Conservation (phyloP, 2,329 filamentous ascomycete species). For the Shiraia bambusicola region DNA sequence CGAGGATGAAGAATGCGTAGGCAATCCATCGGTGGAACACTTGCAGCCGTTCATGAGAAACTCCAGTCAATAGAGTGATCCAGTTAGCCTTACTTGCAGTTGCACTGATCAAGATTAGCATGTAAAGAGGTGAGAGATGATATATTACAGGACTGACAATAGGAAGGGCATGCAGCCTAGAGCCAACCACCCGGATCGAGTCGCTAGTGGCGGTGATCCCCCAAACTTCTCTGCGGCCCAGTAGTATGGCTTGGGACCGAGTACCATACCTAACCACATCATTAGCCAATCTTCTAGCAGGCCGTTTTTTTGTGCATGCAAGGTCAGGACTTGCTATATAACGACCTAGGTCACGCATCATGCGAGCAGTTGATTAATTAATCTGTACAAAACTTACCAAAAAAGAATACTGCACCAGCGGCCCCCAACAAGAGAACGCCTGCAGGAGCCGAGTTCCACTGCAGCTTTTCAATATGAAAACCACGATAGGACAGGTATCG, state of each 20-base stretch:
- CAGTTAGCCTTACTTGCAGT: conserved; percentile 59
- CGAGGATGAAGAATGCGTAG: conserved; percentile 57
- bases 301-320: too few relatives aligned
- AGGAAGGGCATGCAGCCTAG: conserved; percentile 34
- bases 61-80: conserved; percentile 56
- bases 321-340: too few relatives aligned
- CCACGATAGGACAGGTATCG: conserved; percentile 34
- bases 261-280: conserved; percentile 17
- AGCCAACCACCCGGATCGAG: conserved; percentile 32
- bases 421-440: conserved; percentile 27
- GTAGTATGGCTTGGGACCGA: conserved; percentile 24
- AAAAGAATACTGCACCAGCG: conserved; percentile 29
- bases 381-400: conserved; percentile 19
- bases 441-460: conserved; percentile 33
- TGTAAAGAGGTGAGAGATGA: not conserved
- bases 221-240: conserved; percentile 20
- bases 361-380: too few relatives aligned
- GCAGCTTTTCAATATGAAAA: conserved; percentile 19
- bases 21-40: conserved; percentile 32
- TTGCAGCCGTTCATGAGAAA: conserved; percentile 60
- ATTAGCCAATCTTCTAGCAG: not conserved
- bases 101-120: conserved; percentile 30
- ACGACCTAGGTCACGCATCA: too few relatives aligned
- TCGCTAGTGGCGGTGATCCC: conserved; percentile 33
- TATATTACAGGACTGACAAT: conserved; percentile 15